Evolutionary conservation across 164 flowering plant species (phyloP), one percentile per base, ranked within the genome.

Genomic region (Umbellularia californica): DNA sequence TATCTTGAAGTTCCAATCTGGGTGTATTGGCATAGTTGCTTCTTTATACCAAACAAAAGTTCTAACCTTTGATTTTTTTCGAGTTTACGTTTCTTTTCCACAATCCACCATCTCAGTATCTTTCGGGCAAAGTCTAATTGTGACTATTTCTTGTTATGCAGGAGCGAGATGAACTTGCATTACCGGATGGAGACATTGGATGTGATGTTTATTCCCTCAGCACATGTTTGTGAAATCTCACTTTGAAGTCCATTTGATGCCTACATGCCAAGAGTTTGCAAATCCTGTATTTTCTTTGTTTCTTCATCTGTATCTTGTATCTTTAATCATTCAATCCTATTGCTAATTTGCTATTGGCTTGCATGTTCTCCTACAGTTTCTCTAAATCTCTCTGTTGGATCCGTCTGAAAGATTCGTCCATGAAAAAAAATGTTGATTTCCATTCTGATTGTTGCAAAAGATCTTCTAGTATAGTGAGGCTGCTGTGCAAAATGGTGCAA

Each of bases 141-240:
- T 41, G 25, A 1, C 50, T 30, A 50, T 55, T 14, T 66, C 10
- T 17, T 72, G 33, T 79, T 70, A 69, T 79, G 77, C 85, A 86
- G 88, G 86, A 81, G 30, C 82, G 79, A 70, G 80, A 78, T 27
- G 75, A 78, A 58, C 33, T 35, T 68, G 69, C 65, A 11, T 23
- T 76, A 11, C 55, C 73, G 76, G 86, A 78, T 28, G 85, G 79
- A 35, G 85, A 81, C 20, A 69, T 79, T 7, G 84, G 81, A 17
- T 78, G 70, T 65, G 69, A 70, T 68, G 33, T 69, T 60, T 82
- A 68, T 73, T 70, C 58, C 72, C 77, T 50, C 7, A 60, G 85
- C 76, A 77, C 82, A 65, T 80, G 84, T 70, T 73, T 80, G 41
- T 82, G 82, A 82, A 65, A 62, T 47, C 50, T 33, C 13, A 27